Evolutionary conservation across 805 yeast genomes (phyloP).

Genomic region (Blastobotrys terrestris): DNA sequence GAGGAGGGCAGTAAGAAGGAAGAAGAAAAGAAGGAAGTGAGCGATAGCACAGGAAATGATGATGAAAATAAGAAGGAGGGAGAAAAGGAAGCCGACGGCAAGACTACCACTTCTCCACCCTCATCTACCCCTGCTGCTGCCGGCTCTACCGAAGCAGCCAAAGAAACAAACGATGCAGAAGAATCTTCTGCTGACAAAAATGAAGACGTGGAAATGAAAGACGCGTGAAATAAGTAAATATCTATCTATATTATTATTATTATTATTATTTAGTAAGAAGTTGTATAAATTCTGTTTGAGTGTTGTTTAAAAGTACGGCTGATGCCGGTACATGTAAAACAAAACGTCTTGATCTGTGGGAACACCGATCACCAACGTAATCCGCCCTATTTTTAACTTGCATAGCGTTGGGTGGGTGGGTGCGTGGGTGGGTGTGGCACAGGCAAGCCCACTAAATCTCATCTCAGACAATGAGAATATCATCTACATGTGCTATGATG

Average conservation of each 20-base stretch:
- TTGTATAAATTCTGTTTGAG: background rate
- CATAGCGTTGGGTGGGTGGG: too few relatives aligned
- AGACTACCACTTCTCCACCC: background rate
- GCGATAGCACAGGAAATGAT: too few relatives aligned
- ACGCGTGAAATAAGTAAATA: conserved; percentile 4
- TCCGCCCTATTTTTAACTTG: background rate
- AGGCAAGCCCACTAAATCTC: background rate
- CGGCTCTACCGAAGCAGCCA: conserved; percentile 1
- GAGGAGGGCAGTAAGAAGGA: background rate
- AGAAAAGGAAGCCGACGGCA: background rate
- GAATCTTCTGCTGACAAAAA: conserved; percentile 4
- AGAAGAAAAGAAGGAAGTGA: background rate
- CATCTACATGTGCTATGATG: too few relatives aligned
- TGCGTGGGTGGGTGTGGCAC: too few relatives aligned
- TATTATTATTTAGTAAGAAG: background rate
- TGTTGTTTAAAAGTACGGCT: background rate
- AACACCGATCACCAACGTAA: background rate
- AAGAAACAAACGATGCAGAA: background rate
- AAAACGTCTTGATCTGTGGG: too few relatives aligned
- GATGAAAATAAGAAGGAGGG: background rate
- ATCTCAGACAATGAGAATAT: background rate
- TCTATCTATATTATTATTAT: background rate
- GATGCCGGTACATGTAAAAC: background rate
- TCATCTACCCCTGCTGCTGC: background rate
- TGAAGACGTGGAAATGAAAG: conserved; percentile 18